These are phyloP conservation scores for Backusella australiensis DNA, from an alignment of 192 early-diverging fungal species.

Conservation along the genomic window DNA sequence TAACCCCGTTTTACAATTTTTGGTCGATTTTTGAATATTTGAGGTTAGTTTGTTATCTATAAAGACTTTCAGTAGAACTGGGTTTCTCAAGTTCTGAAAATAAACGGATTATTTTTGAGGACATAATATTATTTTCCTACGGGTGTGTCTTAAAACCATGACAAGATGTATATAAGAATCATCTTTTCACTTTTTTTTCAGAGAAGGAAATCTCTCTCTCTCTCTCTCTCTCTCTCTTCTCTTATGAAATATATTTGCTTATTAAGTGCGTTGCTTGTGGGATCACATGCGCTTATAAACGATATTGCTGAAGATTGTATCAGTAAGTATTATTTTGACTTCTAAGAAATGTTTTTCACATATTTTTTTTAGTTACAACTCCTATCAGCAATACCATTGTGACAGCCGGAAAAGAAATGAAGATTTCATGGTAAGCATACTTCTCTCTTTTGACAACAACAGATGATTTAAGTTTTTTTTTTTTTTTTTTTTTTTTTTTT, in stretches of 20 bases:
- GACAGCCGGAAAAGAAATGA: conserved; percentile 11
- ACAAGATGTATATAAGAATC: not conserved
- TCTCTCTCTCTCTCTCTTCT: not conserved
- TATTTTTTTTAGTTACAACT: not conserved
- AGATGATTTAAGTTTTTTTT: too few species aligned
- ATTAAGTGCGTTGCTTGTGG: not conserved
- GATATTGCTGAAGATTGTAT: conserved; percentile 12
- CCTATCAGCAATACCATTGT: conserved; percentile 16
- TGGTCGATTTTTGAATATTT: not conserved
- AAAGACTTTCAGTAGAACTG: too few species aligned
- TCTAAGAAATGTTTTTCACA: not conserved
- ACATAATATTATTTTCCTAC: not conserved
- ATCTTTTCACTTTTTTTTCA: too few species aligned
- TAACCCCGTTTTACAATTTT: not conserved
- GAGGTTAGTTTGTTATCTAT: too few species aligned
- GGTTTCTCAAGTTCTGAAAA: not conserved
- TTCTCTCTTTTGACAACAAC: too few species aligned
- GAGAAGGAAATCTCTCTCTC: not conserved
- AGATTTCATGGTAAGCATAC: not conserved
- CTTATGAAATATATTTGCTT: not conserved
- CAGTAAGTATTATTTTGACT: not conserved
- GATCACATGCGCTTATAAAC: not conserved
- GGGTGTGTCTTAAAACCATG: not conserved
- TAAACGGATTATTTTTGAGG: not conserved
- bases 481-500: too few species aligned